Percentiles rank a stretch among this genome's conserved stretches.
phyloP scores from a whole-genome alignment of 495 filamentous ascomycete genomes.

The Acidiella bohemica region DNA sequence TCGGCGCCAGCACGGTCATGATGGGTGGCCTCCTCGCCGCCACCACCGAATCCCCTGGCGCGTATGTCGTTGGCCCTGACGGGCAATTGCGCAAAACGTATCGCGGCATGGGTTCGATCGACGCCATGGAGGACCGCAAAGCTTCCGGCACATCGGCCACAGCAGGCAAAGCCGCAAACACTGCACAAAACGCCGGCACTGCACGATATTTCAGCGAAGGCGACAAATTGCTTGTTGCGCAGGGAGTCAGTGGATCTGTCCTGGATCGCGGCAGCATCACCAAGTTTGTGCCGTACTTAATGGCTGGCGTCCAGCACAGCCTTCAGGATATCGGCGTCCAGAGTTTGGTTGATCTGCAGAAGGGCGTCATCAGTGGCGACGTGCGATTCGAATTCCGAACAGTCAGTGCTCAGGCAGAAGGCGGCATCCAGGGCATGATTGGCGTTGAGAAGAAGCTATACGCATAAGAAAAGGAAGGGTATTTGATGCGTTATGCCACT shows the following conservation, averaged over 20 bases:
- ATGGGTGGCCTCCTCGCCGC: conserved; percentile 97
- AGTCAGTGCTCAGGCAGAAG: conserved; percentile 87
- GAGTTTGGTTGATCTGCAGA: conserved; percentile 62
- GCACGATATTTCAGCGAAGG: conserved; percentile 98
- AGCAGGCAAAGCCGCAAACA: conserved; percentile 44
- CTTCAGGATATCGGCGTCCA: conserved; percentile 86
- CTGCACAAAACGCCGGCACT: conserved; percentile 81
- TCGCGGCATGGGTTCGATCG: conserved; percentile 95
- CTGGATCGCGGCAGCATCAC: conserved; percentile 66
- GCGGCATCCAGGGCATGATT: conserved; percentile 89
- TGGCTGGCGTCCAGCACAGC: conserved; percentile 90
- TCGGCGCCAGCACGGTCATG: conserved; percentile 94
- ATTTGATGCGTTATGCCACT: no score
- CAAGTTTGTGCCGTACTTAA: conserved; percentile 91
- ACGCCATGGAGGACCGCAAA: conserved; percentile 99
- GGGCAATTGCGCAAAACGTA: conserved; percentile 98
- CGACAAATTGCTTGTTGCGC: conserved; percentile 82
- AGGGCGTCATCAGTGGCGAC: conserved; percentile 57
- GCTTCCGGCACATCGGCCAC: conserved; percentile 43
- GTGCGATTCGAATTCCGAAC: conserved; percentile 90
- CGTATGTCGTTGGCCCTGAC: conserved; percentile 88
- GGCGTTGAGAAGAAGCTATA: conserved; percentile 99
- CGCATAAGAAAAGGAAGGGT: no score
- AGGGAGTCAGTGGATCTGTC: conserved; percentile 76
- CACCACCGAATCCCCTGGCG: conserved; percentile 92